phyloP scores from a whole-genome alignment of 1,284 basidiomycete genomes.

The Ceratobasidium papillatum region DNA sequence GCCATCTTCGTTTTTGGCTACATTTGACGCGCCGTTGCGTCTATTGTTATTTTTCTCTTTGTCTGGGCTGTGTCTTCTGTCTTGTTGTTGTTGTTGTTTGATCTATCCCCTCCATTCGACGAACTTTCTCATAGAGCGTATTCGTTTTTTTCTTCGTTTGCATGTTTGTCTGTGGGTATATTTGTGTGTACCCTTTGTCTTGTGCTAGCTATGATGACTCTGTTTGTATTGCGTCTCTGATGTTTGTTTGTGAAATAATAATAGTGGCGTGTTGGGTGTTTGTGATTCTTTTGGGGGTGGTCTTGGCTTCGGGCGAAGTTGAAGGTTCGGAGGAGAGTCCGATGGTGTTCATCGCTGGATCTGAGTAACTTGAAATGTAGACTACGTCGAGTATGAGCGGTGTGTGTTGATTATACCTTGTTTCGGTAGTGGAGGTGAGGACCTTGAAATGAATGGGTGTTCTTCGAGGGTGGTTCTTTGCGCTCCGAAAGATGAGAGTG shows the following conservation, averaged over 20 bases:
- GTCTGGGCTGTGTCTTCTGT: not conserved
- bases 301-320: not conserved
- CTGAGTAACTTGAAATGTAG: too few relatives aligned
- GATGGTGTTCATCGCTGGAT: too few relatives aligned
- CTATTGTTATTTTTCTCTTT: constrained; percentile 24
- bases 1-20: constrained; percentile 17
- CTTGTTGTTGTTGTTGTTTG: not conserved
- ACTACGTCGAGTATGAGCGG: too few relatives aligned
- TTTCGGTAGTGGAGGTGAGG: too few relatives aligned
- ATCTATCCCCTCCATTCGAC: not conserved
- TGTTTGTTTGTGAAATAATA: constrained; percentile 26
- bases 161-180: not conserved
- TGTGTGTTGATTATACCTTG: too few relatives aligned
- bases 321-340: not conserved
- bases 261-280: constrained; percentile 6
- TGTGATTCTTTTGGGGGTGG: not conserved
- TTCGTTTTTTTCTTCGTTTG: not conserved
- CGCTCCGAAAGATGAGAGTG: too few relatives aligned
- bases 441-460: too few relatives aligned
- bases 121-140: not conserved
- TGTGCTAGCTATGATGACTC: not conserved
- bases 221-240: not conserved
- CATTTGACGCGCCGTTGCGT: constrained; percentile 12
- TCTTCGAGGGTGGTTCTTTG: too few relatives aligned
- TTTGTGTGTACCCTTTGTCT: not conserved